Evolutionary conservation across 164 flowering plant species (phyloP).

Genomic region (Nymphaea colorata): DNA sequence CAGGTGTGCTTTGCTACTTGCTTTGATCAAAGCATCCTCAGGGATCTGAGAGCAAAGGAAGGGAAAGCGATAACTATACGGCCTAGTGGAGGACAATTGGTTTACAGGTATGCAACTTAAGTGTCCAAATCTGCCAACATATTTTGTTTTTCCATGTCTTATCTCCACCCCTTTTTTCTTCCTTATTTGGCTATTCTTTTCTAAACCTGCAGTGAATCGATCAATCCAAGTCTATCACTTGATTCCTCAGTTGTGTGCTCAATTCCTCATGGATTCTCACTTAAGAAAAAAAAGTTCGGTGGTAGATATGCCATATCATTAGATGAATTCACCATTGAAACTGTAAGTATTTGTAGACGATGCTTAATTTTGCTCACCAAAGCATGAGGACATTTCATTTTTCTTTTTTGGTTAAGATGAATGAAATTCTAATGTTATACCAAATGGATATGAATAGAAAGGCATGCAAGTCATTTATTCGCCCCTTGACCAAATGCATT

Average conservation of each 20-base stretch:
- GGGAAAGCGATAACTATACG: constrained; percentile 17
- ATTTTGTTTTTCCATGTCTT: no score
- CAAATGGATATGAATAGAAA: background rate
- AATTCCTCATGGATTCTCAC: constrained; percentile 11
- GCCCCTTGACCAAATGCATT: no score
- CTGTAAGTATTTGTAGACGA: constrained; percentile 10
- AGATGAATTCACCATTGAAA: constrained; percentile 23
- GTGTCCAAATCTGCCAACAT: no score
- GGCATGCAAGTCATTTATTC: no score
- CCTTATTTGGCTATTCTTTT: no score
- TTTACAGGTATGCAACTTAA: constrained; percentile 14
- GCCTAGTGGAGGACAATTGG: constrained; percentile 8
- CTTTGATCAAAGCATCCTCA: constrained; percentile 21
- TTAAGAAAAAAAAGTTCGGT: constrained; percentile 17
- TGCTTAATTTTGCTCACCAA: no score
- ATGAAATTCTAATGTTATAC: background rate
- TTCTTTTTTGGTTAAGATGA: background rate
- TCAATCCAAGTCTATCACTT: constrained; percentile 13
- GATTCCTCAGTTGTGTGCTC: constrained; percentile 3
- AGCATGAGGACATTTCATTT: no score
- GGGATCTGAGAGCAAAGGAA: constrained; percentile 18
- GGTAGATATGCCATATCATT: constrained; percentile 22
- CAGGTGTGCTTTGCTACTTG: constrained; percentile 27
- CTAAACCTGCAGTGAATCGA: constrained; percentile 13
- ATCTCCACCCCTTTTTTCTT: no score